Base-by-base conservation (phyloP, 176 grass and related monocot species). In the Hsuehochloa calcarea region DNA sequence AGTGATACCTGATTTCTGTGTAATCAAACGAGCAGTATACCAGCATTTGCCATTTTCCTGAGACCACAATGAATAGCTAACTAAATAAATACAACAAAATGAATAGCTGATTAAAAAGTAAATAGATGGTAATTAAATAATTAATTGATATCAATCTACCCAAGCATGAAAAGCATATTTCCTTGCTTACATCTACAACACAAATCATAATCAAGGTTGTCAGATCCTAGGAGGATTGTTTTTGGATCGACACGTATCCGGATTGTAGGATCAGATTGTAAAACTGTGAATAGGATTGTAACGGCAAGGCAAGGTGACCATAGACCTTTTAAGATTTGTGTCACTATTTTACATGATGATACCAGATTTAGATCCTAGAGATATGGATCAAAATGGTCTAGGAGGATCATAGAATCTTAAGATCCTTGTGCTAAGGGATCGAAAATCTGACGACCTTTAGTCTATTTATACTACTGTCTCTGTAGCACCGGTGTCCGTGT, bases 31-130 rank as follows among this genome's bases (percentile, higher is more conserved):
- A 61, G 80, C 74, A 43, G 67, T 78, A 71, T 84, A 71, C 87
- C 74, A 84, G 56, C 10, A 72, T 77, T 84, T 54, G 47, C 66
- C 87, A 62, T 72, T 64, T 72, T 70, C 80, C 87, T 88, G 74
- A 29, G 11, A 88, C 68, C 59, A 80, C 2, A 84, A 77, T 16
- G 23, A 88, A 75, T 46, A 83, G 52, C 50, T 65, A 56, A 15
- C 19, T 45, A 25, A 16, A 79, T 10, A 75, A 74, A 77, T 8
- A 78, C 56, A 40, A 56, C 56, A 46, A 6, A 83, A 61, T 16
- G n/a, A 83, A 63, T 34, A 31, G 63, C 40, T 41, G 9, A 41
- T 41, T 41, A 8, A 73, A 0, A 44, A 56, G 56, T 44, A 44
- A 66, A 66, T 81, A 52, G 13, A 41, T 66, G 14, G 5, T 8